Conservation (phyloP, 2,329 filamentous ascomycete species). For the Coleophoma eucalyptorum region DNA sequence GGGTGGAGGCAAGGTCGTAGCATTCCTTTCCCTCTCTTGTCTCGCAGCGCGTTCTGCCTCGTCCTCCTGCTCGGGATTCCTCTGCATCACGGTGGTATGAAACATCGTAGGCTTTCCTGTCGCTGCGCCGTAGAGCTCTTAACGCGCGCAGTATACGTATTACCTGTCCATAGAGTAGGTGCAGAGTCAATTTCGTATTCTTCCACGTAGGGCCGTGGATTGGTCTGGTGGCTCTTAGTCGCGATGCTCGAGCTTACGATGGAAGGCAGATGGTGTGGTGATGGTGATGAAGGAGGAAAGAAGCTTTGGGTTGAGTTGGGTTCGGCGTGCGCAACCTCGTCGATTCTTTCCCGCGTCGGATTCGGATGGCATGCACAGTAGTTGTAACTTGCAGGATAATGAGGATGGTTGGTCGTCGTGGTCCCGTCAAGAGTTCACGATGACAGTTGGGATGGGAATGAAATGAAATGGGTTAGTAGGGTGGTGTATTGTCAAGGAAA, state of each 20-base stretch:
- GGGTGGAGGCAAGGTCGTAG: constrained; percentile 17
- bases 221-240: not conserved
- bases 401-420: no score
- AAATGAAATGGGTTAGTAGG: no score
- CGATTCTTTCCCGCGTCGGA: not conserved
- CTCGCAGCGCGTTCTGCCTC: constrained; percentile 20
- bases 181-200: no score
- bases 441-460: no score
- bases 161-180: constrained; percentile 17
- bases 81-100: constrained; percentile 26
- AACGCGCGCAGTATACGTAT: constrained; percentile 10
- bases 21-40: constrained; percentile 21
- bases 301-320: not conserved
- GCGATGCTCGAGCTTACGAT: not conserved
- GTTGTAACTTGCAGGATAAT: no score
- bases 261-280: not conserved
- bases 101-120: constrained; percentile 22
- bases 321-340: not conserved
- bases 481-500: no score
- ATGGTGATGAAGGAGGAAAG: not conserved
- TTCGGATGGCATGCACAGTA: not conserved
- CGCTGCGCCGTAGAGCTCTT: constrained; percentile 11
- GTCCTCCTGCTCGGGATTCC: constrained; percentile 15
- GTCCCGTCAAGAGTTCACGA: no score
- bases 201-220: no score